phyloP scores from a whole-genome alignment of 208 protist species.

The Crithidia mellificae region DNA sequence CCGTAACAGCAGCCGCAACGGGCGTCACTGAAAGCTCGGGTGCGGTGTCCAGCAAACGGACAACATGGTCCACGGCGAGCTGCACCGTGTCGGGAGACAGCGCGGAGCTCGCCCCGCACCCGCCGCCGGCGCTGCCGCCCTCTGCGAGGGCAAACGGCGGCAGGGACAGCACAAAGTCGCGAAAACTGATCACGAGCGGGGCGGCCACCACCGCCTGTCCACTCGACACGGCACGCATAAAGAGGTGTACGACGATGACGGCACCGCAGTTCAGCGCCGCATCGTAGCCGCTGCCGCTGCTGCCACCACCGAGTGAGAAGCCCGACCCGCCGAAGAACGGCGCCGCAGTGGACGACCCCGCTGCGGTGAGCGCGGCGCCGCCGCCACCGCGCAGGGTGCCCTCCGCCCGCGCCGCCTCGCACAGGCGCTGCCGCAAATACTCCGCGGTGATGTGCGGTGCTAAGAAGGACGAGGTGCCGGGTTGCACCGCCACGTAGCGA shows the following conservation, averaged over 20 bases:
- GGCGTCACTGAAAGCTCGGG: background rate
- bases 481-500: conserved; percentile 48
- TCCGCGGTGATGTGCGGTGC: conserved; percentile 66
- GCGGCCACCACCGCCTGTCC: conserved; percentile 47
- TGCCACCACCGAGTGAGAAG: background rate
- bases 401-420: conserved; percentile 30
- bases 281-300: conserved; percentile 36
- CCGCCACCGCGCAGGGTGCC: conserved; percentile 4
- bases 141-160: conserved; percentile 73
- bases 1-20: background rate
- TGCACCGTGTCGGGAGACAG: conserved; percentile 61
- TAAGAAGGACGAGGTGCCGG: conserved; percentile 46
- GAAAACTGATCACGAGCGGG: conserved; percentile 65
- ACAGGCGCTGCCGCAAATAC: conserved; percentile 59
- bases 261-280: conserved; percentile 80
- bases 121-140: conserved; percentile 16
- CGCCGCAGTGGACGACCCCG: background rate
- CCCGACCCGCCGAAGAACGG: background rate
- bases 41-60: conserved; percentile 42
- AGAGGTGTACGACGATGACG: conserved; percentile 79
- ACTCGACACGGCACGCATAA: conserved; percentile 39
- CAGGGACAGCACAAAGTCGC: conserved; percentile 71
- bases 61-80: conserved; percentile 62
- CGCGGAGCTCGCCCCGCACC: conserved; percentile 15
- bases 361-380: background rate